Base-by-base conservation (phyloP, 768 basidiomycete species). In the Tremella yokohamensis region DNA sequence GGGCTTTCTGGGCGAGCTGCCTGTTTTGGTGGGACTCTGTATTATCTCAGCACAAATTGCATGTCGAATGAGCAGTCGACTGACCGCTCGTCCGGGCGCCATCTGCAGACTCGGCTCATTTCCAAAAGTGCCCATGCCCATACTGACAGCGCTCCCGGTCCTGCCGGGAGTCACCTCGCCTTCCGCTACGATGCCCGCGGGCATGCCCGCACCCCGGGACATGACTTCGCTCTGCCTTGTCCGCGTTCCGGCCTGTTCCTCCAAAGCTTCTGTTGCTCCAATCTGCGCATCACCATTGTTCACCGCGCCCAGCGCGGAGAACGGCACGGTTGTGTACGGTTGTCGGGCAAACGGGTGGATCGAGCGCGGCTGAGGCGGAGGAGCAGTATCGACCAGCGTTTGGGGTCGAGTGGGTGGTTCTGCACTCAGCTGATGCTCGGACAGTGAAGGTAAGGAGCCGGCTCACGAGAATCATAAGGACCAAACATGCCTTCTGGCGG, bases 401-500 rank as follows among this genome's bases (percentile, higher is more conserved):
- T 57, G 60, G 19, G 56, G 52, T 25, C 69, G 55, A 55, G 61
- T 29, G 29, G 59, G 55, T 6, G 56, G 52, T 42, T 38, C 60
- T 63, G 49, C 3, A 49, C n/a, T 34, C 20, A 49, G 18, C 53
- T 54, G 38, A 42, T 11, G 13, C 7, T 22, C 39, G 8, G 39
- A 39, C 37, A 22, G 18, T n/a, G 26, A 6, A 18, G 39, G 4
- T 45, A 22, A 18, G 8, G 42, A 45, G n/a, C 22, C 22, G 26
- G 57, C 69, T 59, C 24, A 70, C 69, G 56, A 9, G 69, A 69
- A 47, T 63, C 66, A 50, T 71, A 74, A 11, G 70, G 69, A 19
- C 66, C 71, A 58, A 70, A 66, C 68, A 73, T 70, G 12, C 71
- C 71, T 59, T 67, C 64, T 26, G 66, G 68, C 11, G 57, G 29